Conservation (phyloP, 73 alveolate genomes). For the Tetrahymena malaccensis region DNA sequence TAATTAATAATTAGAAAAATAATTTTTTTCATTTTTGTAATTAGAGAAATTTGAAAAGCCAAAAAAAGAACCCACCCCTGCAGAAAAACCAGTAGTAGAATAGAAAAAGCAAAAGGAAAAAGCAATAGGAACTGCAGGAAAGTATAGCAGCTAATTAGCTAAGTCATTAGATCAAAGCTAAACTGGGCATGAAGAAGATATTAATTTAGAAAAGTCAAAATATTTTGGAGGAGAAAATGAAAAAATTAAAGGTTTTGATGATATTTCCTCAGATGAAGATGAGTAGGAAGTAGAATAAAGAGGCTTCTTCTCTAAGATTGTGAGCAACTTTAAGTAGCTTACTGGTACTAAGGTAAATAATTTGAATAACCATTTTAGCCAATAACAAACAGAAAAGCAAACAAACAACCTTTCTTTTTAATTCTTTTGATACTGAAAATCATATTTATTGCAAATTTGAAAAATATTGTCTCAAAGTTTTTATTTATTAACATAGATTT, state of each 20-base stretch:
- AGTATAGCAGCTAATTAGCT: background rate
- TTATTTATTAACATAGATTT: background rate
- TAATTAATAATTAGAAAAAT: background rate
- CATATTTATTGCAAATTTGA: no score
- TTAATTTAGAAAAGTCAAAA: background rate
- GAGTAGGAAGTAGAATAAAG: conserved; percentile 24
- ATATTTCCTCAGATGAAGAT: conserved; percentile 16
- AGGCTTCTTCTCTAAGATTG: conserved; percentile 50
- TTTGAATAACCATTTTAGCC: background rate
- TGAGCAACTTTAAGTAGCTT: conserved; percentile 38
- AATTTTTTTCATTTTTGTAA: background rate
- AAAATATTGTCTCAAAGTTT: background rate
- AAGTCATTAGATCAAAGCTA: background rate
- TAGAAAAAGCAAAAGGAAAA: background rate
- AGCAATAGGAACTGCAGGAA: background rate
- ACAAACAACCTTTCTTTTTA: background rate
- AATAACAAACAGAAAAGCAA: background rate
- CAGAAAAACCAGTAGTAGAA: background rate
- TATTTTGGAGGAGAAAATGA: conserved; percentile 45
- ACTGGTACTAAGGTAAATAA: conserved; percentile 61
- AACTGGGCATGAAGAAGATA: conserved; percentile 14
- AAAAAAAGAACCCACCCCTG: background rate
- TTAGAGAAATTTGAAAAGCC: background rate
- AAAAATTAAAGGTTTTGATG: conserved; percentile 41
- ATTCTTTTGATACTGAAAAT: background rate